Conservation (phyloP, 2,329 filamentous ascomycete genomes). For the Colletotrichum melonis region DNA sequence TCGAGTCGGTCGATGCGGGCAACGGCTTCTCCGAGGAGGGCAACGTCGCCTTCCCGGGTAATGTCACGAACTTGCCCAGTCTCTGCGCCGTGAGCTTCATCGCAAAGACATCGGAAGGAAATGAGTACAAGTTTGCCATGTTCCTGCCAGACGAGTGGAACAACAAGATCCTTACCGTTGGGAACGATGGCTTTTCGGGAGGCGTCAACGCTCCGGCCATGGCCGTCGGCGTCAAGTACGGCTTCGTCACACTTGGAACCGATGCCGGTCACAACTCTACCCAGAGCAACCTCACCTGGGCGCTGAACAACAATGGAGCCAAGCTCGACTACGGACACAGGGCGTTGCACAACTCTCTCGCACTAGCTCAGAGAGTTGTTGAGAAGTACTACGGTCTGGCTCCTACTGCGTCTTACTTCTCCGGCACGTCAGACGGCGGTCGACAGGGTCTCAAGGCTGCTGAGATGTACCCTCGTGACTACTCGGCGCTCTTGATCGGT, state of each 20-base stretch:
- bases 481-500: conserved; percentile 66
- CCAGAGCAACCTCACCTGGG: conserved; percentile 48
- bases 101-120: conserved; percentile 39
- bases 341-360: conserved; percentile 60
- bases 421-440: conserved; percentile 63
- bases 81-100: conserved; percentile 47
- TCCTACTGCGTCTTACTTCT: conserved; percentile 53
- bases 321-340: conserved; percentile 52
- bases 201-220: conserved; percentile 50
- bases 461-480: conserved; percentile 40
- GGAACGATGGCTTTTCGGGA: conserved; percentile 44
- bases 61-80: conserved; percentile 44
- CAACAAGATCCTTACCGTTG: conserved; percentile 44
- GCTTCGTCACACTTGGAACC: conserved; percentile 54
- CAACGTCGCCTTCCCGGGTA: conserved; percentile 40
- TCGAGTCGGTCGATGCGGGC: conserved; percentile 36
- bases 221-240: conserved; percentile 43
- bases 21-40: conserved; percentile 39
- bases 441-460: conserved; percentile 56
- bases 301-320: conserved; percentile 47
- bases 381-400: conserved; percentile 57
- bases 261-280: conserved; percentile 56
- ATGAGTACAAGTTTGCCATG: conserved; percentile 44
- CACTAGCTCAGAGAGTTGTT: conserved; percentile 58
- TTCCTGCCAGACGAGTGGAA: conserved; percentile 48